Evolutionary conservation across 768 basidiomycete species (phyloP).

Genomic region (Boletus tylopilopsis): DNA sequence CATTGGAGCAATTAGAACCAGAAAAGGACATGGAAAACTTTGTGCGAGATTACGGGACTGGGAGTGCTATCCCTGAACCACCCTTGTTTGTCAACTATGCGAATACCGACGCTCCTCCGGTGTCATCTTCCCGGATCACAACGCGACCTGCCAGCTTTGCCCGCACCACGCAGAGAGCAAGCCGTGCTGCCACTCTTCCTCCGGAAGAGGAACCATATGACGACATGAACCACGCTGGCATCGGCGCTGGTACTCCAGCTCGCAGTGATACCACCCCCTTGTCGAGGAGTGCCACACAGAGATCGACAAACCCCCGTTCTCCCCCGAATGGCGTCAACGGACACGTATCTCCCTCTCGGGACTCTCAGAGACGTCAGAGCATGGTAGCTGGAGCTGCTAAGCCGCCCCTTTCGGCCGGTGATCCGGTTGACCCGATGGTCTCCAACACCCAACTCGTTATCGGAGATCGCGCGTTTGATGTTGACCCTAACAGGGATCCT

Average conservation of each 20-base stretch:
- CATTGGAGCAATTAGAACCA: slow-evolving; percentile 86
- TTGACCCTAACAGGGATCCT: slow-evolving; percentile 64
- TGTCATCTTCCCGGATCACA: slow-evolving; percentile 52
- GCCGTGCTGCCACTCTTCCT: slow-evolving; percentile 19
- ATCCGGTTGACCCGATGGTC: slow-evolving; percentile 60
- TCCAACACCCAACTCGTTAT: slow-evolving; percentile 60
- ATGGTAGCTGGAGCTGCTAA: slow-evolving; percentile 19
- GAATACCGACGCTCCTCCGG: slow-evolving; percentile 59
- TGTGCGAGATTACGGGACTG: slow-evolving; percentile 86
- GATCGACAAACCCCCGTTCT: slow-evolving; percentile 28
- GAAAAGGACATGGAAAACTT: slow-evolving; percentile 88
- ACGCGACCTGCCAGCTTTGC: slow-evolving; percentile 56
- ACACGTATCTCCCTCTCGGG: slow-evolving; percentile 22
- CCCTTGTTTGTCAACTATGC: slow-evolving; percentile 84
- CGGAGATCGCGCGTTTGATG: slow-evolving; percentile 62
- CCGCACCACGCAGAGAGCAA: slow-evolving; percentile 37
- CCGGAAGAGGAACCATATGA: slow-evolving; percentile 46
- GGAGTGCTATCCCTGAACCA: slow-evolving; percentile 81
- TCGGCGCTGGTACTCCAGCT: slow-evolving; percentile 56
- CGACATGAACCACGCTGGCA: slow-evolving; percentile 57
- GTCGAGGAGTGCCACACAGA: slow-evolving; percentile 31
- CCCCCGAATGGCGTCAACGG: slow-evolving; percentile 32
- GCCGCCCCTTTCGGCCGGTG: slow-evolving; percentile 38
- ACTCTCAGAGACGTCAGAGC: slow-evolving; percentile 27
- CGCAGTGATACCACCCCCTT: slow-evolving; percentile 26